Evolutionary conservation across 345 rosid species (phyloP), one percentile per base, ranked within the genome.

Genomic region (Ceriops decandra): DNA sequence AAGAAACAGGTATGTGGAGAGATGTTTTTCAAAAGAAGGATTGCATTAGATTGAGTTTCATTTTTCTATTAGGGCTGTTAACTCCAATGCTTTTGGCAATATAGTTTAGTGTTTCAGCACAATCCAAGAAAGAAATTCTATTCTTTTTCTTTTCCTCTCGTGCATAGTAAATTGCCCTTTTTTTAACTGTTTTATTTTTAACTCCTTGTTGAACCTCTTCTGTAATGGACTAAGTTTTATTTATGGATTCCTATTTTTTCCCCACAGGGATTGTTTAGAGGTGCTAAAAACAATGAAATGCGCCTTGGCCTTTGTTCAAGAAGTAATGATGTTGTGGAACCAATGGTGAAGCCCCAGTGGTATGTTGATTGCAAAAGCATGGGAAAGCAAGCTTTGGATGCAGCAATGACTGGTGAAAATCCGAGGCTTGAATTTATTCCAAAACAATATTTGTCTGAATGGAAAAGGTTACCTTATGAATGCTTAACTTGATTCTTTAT

Each of bases 301-400:
- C 84, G 90, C 59, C 91, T 95, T 82, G 98, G 96, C 54, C 70
- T 78, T 72, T 90, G 92, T 77, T 84, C 91, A 76, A 89, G 99
- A 82, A 91, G 81, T 73, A 81, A 68, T 68, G 98, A 91, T 77
- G 87, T 95, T 72, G 74, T 90, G 35, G 98, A 91, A 80, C 99
- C 98, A 49, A 72, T 91, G 89, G 83, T 91, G 74, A 95, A 90
- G 86, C 97, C 96, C 42, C 98, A 91, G 56, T 91, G 99, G 99
- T 95, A 79, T 60, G 96, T 95, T 49, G 76, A 79, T 51, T 91
- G 97, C 79, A 69, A 80, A 70, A 76, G 33, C 76, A 81, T 95
- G 81, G 99, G 84, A 22, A 88, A 81, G 77, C 80, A 87, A 69
- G 97, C 93, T 76, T 97, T 95, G 62, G 86, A 88, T 74, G 93